Percentiles rank a stretch among this genome's conserved stretches.
Evolutionary conservation across 441 rosid genomes (phyloP).

Genomic region (Syzygium syzygioides): DNA sequence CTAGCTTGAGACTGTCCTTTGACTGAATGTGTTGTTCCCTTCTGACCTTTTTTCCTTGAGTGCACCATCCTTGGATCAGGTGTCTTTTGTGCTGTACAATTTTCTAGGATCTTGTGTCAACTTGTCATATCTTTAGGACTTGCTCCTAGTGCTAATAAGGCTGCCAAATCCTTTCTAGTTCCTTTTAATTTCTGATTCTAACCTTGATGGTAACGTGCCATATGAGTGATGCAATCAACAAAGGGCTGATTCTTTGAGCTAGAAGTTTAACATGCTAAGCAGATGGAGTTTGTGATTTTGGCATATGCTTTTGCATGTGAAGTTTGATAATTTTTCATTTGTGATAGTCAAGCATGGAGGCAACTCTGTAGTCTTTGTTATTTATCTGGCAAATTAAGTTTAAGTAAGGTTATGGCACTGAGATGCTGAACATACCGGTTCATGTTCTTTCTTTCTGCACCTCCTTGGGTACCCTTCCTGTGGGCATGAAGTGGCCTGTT

Average conservation of each 20-base stretch:
- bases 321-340: background rate
- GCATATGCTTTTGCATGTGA: background rate
- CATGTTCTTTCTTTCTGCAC: slow-evolving; percentile 1
- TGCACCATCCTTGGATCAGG: background rate
- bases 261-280: background rate
- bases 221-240: background rate
- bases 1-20: background rate
- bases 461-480: slow-evolving; percentile 1
- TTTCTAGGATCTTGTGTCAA: background rate
- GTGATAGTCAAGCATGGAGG: background rate
- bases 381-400: background rate
- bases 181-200: background rate
- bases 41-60: background rate
- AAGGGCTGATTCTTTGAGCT: background rate
- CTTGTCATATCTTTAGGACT: background rate
- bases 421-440: background rate
- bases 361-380: background rate
- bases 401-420: background rate
- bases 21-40: background rate
- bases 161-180: background rate
- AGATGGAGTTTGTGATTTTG: background rate
- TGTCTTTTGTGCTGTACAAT: background rate
- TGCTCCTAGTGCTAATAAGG: background rate
- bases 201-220: background rate
- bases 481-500: background rate